A percentile compares a stretch with the other conserved stretches of the same genome.
Evolutionary conservation across 371 early-diverging fungal species (phyloP).

Genomic region (Phascolomyces articulosus): DNA sequence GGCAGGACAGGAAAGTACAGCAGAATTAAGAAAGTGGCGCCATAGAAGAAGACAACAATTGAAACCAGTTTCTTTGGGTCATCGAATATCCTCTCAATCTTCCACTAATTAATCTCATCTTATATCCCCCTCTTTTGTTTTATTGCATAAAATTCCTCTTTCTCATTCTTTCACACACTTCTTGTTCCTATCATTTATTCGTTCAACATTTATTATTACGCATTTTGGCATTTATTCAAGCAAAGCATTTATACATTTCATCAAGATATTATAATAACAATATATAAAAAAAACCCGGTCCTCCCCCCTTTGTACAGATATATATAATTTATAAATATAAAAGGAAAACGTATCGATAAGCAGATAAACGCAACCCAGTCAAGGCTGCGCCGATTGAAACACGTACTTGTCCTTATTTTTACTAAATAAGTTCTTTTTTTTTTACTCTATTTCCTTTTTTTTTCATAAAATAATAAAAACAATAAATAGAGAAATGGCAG

Average conservation of each 20-base stretch:
- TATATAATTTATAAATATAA: too few relatives aligned
- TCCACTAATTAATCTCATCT: background rate
- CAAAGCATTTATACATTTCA: too few relatives aligned
- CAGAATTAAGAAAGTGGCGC: constrained; percentile 34
- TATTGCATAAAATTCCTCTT: too few relatives aligned
- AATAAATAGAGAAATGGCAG: background rate
- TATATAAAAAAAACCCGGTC: too few relatives aligned
- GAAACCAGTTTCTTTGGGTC: constrained; percentile 3
- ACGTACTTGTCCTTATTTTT: background rate
- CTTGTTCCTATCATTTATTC: too few relatives aligned
- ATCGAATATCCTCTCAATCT: constrained; percentile 3
- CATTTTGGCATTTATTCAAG: too few relatives aligned
- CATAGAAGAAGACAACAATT: constrained; percentile 9
- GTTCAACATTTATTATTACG: too few relatives aligned
- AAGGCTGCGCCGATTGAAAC: background rate
- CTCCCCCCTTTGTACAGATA: too few relatives aligned
- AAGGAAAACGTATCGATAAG: too few relatives aligned
- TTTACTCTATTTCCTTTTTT: background rate
- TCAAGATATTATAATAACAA: too few relatives aligned
- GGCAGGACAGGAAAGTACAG: constrained; percentile 39
- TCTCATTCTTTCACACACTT: background rate
- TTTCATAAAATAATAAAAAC: background rate
- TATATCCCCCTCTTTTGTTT: too few relatives aligned
- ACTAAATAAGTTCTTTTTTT: background rate
- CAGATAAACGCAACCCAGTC: too few relatives aligned